Evolutionary conservation across 495 filamentous ascomycete genomes (phyloP).

Genomic region (Baudoinia panamericana): DNA sequence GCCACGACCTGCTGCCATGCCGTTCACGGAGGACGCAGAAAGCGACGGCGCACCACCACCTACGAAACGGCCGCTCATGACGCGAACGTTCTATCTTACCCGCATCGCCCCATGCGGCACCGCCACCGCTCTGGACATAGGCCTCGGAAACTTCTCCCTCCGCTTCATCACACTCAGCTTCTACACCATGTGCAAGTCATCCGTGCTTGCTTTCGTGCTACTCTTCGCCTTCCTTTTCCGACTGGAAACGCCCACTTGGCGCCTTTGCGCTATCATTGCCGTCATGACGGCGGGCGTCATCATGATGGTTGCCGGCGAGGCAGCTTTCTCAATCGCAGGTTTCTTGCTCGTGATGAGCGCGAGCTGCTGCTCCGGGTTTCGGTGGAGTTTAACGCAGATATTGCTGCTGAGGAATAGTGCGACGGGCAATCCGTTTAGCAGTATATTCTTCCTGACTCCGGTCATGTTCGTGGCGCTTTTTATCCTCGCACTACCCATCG

Average conservation of each 20-base stretch:
- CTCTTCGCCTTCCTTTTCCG: slow-evolving; percentile 91
- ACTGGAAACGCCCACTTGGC: slow-evolving; percentile 75
- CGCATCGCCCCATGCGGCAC: slow-evolving; percentile 86
- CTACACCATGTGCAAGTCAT: slow-evolving; percentile 99
- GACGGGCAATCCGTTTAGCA: slow-evolving; percentile 91
- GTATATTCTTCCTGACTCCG: slow-evolving; percentile 91
- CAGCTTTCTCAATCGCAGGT: slow-evolving; percentile 77
- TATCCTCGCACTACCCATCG: slow-evolving; percentile 69
- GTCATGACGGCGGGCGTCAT: slow-evolving; percentile 91
- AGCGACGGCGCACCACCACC: slow-evolving; percentile 31
- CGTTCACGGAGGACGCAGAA: slow-evolving; percentile 35
- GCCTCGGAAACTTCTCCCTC: slow-evolving; percentile 87
- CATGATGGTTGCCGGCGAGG: slow-evolving; percentile 98
- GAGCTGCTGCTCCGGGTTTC: slow-evolving; percentile 90
- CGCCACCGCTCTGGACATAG: slow-evolving; percentile 92
- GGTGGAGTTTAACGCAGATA: slow-evolving; percentile 95
- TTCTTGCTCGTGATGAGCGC: slow-evolving; percentile 87
- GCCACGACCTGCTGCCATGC: slow-evolving; percentile 40
- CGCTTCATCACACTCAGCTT: slow-evolving; percentile 95
- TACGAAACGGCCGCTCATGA: slow-evolving; percentile 64
- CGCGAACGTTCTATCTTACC: slow-evolving; percentile 78
- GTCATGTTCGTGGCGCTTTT: slow-evolving; percentile 85
- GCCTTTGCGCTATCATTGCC: slow-evolving; percentile 71
- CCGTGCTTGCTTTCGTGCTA: slow-evolving; percentile 85
- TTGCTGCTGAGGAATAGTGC: slow-evolving; percentile 87